Evolutionary conservation across 495 filamentous ascomycete species (phyloP).

Genomic region (Penicillium psychrofluorescens): DNA sequence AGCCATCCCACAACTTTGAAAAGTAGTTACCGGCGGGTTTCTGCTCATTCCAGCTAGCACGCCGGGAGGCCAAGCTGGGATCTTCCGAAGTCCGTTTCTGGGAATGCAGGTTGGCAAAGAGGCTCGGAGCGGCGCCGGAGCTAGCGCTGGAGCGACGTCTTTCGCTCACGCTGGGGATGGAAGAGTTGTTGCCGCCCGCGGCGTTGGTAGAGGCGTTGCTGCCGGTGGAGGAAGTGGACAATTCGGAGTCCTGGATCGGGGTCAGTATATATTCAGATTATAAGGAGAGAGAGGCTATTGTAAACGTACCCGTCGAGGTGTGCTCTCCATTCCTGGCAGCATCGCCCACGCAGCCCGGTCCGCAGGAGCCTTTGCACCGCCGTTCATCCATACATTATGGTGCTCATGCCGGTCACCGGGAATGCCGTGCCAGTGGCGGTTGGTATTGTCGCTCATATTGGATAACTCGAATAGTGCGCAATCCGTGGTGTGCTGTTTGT

Average conservation of each 20-base stretch:
- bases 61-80: conserved; percentile 25
- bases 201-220: conserved; percentile 2
- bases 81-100: conserved; percentile 46
- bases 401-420: conserved; percentile 35
- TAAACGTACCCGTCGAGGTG: conserved; percentile 11
- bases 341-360: conserved; percentile 21
- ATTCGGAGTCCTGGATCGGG: conserved; percentile 15
- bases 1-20: conserved; percentile 49
- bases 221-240: conserved; percentile 15
- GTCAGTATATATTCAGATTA: background rate
- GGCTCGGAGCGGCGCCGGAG: conserved; percentile 10
- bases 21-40: conserved; percentile 33
- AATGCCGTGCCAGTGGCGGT: conserved; percentile 35
- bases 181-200: conserved; percentile 1
- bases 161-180: conserved; percentile 16
- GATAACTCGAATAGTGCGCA: conserved; percentile 5
- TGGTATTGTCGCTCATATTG: conserved; percentile 20
- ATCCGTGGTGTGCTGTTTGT: background rate
- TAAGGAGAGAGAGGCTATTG: too few relatives aligned
- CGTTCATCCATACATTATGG: conserved; percentile 35
- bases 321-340: conserved; percentile 9
- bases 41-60: conserved; percentile 46
- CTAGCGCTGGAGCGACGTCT: conserved; percentile 29
- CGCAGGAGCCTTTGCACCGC: conserved; percentile 21
- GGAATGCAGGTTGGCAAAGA: conserved; percentile 42